Evolutionary conservation across 768 basidiomycete genomes (phyloP), one percentile per base, ranked within the genome.

Genomic region (Auriculariales sp.): DNA sequence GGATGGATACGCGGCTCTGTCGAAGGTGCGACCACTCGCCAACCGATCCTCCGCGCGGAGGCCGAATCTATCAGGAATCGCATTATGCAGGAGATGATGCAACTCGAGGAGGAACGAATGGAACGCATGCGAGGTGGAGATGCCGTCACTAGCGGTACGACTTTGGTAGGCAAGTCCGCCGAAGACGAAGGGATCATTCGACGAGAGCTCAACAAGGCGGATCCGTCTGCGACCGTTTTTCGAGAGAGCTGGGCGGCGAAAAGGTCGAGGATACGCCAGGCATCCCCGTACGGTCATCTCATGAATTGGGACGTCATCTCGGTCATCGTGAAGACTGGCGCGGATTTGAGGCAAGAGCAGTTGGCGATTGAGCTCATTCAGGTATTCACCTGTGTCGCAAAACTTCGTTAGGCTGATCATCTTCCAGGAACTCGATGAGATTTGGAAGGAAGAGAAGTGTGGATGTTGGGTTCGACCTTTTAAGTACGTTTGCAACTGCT

Each of bases 1-100:
- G 71, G 68, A 50, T 78, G 76, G 73, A 68, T 79, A 34, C 52
- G 57, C 36, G 54, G 58, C 15, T 36, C 53, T 49, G 49, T 47
- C 55, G 36, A 54, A 62, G 53, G 51, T 55, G 55, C 56, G 53
- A 19, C 57, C 53, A 48, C 55, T 49, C 30, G 49, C 46, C 49
- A 54, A 3, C 58, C 64, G 1, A 46, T 64, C 35, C 83, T 88
- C 54, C 71, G 78, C 15, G 70, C 79, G 2, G 91, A 97, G 62
- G 94, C 93, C 3, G 73, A 85, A 0, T 84, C 85, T 1, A 99
- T 99, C 56, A 77, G 90, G 14, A 85, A 91, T 56, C 75, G 92
- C 19, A 99, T 99, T 53, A 99, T 99, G 95, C 79, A 85, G 57
- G 95, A 99, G 71, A 99, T 99, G 95, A 71, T 97, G 54, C 73